phyloP scores from a whole-genome alignment of 2,329 filamentous ascomycete genomes.

The Trichoderma gracile region DNA sequence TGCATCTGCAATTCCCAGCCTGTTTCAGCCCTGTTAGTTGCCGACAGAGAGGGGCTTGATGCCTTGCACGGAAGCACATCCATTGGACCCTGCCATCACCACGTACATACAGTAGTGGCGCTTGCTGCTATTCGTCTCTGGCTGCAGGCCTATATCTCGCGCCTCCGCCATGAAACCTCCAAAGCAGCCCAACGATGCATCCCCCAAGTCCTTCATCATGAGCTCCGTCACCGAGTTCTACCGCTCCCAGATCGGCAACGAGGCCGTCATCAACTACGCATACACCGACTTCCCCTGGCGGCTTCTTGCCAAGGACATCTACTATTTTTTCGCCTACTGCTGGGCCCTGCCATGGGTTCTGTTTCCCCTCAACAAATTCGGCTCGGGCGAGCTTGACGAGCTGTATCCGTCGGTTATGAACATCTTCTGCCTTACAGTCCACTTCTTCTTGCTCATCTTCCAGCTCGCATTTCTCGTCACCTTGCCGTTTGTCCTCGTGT shows the following conservation, averaged over 20 bases:
- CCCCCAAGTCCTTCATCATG: slow-evolving; percentile 31
- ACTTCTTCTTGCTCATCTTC: slow-evolving; percentile 58
- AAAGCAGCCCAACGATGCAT: neutral
- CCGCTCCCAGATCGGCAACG: slow-evolving; percentile 59
- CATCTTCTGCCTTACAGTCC: slow-evolving; percentile 56
- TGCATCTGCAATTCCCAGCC: slow-evolving; percentile 1
- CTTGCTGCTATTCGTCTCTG: neutral
- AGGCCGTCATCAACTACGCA: slow-evolving; percentile 59
- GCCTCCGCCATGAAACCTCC: neutral
- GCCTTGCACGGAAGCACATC: neutral
- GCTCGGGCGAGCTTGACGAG: slow-evolving; percentile 62
- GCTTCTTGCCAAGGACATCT: slow-evolving; percentile 55
- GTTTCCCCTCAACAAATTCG: slow-evolving; percentile 55
- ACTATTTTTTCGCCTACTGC: slow-evolving; percentile 55
- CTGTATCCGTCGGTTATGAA: slow-evolving; percentile 61
- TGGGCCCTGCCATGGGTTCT: slow-evolving; percentile 63
- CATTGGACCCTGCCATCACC: neutral
- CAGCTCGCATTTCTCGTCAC: slow-evolving; percentile 62
- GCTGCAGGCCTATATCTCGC: neutral
- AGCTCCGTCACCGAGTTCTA: slow-evolving; percentile 51
- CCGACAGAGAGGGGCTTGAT: neutral
- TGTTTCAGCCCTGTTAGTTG: slow-evolving; percentile 11
- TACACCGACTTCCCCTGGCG: slow-evolving; percentile 59
- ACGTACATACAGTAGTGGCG: neutral
- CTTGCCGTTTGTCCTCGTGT: slow-evolving; percentile 51